These are phyloP conservation scores for Daldinia caldariorum DNA, from an alignment of 495 filamentous ascomycete genomes.

Conservation along the genomic window DNA sequence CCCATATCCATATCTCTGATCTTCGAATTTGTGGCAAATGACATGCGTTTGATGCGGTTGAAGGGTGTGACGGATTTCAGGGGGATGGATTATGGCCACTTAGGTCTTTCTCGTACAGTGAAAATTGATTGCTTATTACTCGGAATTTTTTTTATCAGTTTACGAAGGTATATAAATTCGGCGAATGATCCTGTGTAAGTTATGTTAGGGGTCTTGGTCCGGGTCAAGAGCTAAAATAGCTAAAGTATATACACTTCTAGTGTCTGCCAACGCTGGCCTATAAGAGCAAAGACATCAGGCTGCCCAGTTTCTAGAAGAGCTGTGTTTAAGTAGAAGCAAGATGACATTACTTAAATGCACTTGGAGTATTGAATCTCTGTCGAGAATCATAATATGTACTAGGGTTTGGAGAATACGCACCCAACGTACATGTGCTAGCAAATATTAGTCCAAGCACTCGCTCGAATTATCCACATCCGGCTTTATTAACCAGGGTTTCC, in stretches of 20 bases:
- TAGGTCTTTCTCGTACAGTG: no score
- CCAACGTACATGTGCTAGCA: slow-evolving; percentile 12
- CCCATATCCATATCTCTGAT: neutral
- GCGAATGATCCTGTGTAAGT: no score
- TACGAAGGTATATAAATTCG: no score
- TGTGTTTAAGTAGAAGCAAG: neutral
- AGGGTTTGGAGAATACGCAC: slow-evolving; percentile 19
- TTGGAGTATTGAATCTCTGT: neutral
- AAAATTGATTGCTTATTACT: no score
- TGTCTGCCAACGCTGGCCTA: neutral
- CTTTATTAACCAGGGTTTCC: slow-evolving; percentile 4
- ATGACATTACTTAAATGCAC: neutral
- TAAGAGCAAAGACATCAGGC: neutral
- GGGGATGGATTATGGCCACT: neutral
- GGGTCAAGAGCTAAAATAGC: no score
- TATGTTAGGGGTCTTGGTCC: no score
- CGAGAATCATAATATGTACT: slow-evolving; percentile 16
- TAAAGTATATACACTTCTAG: neutral
- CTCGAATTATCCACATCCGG: neutral
- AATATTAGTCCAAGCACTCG: slow-evolving; percentile 7
- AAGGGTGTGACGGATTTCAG: neutral
- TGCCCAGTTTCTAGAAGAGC: neutral
- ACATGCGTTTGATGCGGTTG: neutral
- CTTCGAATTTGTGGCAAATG: slow-evolving; percentile 9
- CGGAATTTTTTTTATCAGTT: no score